phyloP scores from a whole-genome alignment of 2,329 filamentous ascomycete genomes.

The Diatrype stigma region DNA sequence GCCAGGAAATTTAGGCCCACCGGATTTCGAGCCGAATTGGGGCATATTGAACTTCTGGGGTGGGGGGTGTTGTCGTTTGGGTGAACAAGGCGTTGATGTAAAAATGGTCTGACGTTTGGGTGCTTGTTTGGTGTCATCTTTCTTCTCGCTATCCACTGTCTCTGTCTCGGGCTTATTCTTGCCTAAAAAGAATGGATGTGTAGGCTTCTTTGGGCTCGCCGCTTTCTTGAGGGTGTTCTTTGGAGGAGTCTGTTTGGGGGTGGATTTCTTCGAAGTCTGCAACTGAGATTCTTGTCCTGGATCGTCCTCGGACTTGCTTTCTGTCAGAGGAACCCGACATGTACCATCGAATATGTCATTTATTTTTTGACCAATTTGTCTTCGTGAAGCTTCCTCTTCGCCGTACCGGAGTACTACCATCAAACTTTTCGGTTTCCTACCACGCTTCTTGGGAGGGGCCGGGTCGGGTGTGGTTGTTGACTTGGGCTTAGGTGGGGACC shows the following conservation, averaged over 20 bases:
- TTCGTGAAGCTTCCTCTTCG: slow-evolving; percentile 38
- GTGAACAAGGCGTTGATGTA: slow-evolving; percentile 51
- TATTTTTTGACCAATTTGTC: slow-evolving; percentile 56
- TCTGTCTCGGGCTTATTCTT: slow-evolving; percentile 36
- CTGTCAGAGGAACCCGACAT: slow-evolving; percentile 10
- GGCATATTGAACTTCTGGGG: slow-evolving; percentile 31
- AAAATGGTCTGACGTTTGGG: slow-evolving; percentile 39
- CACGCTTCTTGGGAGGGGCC: slow-evolving; percentile 23
- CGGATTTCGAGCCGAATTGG: slow-evolving; percentile 41
- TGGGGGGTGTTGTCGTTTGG: slow-evolving; percentile 34
- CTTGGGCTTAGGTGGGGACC: slow-evolving; percentile 57
- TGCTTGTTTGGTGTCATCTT: slow-evolving; percentile 21
- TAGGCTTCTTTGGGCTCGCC: slow-evolving; percentile 14
- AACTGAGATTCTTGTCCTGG: slow-evolving; percentile 1
- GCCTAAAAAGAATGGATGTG: slow-evolving; percentile 65
- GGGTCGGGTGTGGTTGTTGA: slow-evolving; percentile 11
- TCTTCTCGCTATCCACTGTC: slow-evolving; percentile 15
- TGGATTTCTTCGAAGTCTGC: slow-evolving; percentile 9
- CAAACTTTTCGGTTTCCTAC: slow-evolving; percentile 33
- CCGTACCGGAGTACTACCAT: slow-evolving; percentile 60
- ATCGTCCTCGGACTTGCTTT: neutral
- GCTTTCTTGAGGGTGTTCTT: slow-evolving; percentile 22
- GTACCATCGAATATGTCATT: slow-evolving; percentile 51
- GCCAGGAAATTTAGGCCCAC: slow-evolving; percentile 59
- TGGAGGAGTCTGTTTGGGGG: slow-evolving; percentile 4